Evolutionary conservation across 768 basidiomycete genomes (phyloP), one percentile per base, ranked within the genome.

Genomic region (Chlorophyllum brunneum): DNA sequence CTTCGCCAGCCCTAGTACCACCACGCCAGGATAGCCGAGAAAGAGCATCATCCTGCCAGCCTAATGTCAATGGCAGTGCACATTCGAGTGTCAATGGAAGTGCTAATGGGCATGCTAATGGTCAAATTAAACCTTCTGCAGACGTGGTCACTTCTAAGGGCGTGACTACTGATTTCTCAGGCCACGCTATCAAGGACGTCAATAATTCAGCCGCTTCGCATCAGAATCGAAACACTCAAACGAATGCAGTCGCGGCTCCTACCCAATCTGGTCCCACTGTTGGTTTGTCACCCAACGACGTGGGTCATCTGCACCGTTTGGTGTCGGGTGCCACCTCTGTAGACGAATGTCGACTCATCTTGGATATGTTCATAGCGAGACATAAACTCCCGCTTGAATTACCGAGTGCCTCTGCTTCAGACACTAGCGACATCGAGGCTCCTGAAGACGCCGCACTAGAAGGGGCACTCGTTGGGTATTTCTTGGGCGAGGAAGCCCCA

Each of bases 301-400:
- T 84, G 22, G 69, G 73, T 9, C 85, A 91, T 45, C 78, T 95
- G 70, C 83, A 87, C 27, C 74, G 75, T 16, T 72, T 88, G 51
- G 67, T 95, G 15, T 67, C 77, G 7, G 78, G 70, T 44, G 91
- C 92, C 11, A 85, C 86, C 1, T 82, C 77, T 37, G 87, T 80
- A 40, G 83, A 86, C 54, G 93, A 95, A 70, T 93, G 92, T 63
- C 87, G 88, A 45, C 72, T 94, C 37, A 82, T 95, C 51, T 75
- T 92, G 24, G 86, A 91, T 56, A 88, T 92, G 74, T 87, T 89
- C 69, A 71, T 95, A 53, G 76, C 81, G 10, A 82, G 82, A 57
- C 76, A 76, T 47, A 82, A 81, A 15, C 74, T 75, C 38, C 48
- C 67, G 18, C 54, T 56, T 49, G 68, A 71, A 27, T 55, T 64